phyloP scores from a whole-genome alignment of 2,329 filamentous ascomycete genomes.

The Nemania sp. region DNA sequence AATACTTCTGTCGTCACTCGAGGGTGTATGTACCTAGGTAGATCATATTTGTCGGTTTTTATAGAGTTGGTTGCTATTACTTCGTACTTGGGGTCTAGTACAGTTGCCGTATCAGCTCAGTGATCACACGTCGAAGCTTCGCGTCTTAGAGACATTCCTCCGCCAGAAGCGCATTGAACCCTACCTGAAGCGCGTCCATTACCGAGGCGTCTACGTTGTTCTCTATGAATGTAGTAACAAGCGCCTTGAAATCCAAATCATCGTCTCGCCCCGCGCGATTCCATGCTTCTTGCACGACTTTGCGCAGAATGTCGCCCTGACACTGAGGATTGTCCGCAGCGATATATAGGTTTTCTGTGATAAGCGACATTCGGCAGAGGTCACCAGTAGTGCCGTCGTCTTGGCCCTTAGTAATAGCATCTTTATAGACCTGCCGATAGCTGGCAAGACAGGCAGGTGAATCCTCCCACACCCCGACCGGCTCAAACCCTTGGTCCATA shows the following conservation, averaged over 20 bases:
- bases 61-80: neutral
- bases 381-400: neutral
- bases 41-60: neutral
- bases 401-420: neutral
- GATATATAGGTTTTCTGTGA: conserved; percentile 10
- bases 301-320: conserved; percentile 9
- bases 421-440: conserved; percentile 13
- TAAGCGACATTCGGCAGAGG: conserved; percentile 14
- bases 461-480: conserved; percentile 19
- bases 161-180: neutral
- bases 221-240: conserved; percentile 2
- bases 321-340: conserved; percentile 6
- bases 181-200: conserved; percentile 1
- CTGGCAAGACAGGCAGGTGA: conserved; percentile 8
- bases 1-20: too few species aligned
- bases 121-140: too few species aligned
- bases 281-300: conserved; percentile 5
- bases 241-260: conserved; percentile 1
- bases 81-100: neutral
- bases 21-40: neutral
- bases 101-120: neutral
- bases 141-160: neutral
- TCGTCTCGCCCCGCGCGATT: neutral
- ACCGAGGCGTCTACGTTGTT: neutral
- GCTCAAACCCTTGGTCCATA: conserved; percentile 17